A percentile compares a stretch with the other conserved stretches of the same genome.
Conservation (phyloP, 2,329 filamentous ascomycete species). For the Scedosporium boydii region DNA sequence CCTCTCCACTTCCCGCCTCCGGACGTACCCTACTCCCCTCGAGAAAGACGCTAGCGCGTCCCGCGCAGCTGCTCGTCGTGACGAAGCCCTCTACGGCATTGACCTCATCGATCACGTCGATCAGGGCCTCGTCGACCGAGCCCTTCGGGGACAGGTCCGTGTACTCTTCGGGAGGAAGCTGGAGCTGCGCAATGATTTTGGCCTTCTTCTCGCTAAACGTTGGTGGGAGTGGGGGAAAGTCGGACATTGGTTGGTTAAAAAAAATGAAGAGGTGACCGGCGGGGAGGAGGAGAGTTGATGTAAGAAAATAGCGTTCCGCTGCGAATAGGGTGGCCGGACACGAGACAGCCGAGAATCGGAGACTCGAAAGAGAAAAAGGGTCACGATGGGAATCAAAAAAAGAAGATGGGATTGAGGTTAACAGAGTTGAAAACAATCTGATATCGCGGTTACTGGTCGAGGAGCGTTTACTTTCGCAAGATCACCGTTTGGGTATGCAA, state of each 20-base stretch:
- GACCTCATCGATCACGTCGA: slow-evolving; percentile 66
- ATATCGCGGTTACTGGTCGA: too few relatives aligned
- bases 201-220: slow-evolving; percentile 54
- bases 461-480: too few relatives aligned
- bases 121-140: slow-evolving; percentile 70
- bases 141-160: slow-evolving; percentile 84
- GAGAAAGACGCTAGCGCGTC: slow-evolving; percentile 76
- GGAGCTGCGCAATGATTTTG: slow-evolving; percentile 62
- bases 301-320: background rate
- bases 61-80: slow-evolving; percentile 89
- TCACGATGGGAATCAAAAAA: too few relatives aligned
- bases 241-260: background rate
- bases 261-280: background rate
- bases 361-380: too few relatives aligned
- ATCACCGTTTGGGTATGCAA: too few relatives aligned
- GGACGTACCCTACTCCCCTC: slow-evolving; percentile 53
- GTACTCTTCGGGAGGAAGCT: slow-evolving; percentile 60
- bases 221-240: slow-evolving; percentile 20
- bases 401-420: too few relatives aligned
- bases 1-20: slow-evolving; percentile 9
- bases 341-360: too few relatives aligned
- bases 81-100: slow-evolving; percentile 68
- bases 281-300: background rate
- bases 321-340: too few relatives aligned
- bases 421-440: too few relatives aligned